Base-by-base conservation (phyloP, 2,329 filamentous ascomycete species). In the Fusarium metavorans region DNA sequence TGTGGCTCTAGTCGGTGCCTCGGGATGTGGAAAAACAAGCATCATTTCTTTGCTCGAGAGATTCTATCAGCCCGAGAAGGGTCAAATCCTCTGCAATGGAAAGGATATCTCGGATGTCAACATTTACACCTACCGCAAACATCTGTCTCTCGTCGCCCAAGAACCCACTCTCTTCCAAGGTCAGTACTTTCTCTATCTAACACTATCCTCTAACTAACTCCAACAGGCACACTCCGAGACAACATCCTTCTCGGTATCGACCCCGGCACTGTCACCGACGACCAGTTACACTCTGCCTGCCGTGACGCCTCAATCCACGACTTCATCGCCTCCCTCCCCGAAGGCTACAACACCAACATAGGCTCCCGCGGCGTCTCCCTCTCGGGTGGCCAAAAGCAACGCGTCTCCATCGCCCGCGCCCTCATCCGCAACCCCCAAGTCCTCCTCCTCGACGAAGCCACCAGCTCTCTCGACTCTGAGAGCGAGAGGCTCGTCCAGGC, bases 151-250 rank as follows among this genome's bases (percentile, higher is more conserved):
- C 0, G 93, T 95, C 0, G 90, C 92, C 3, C 93, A 95, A 81
- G 93, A 95, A 79, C 88, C 93, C 9, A 91, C 91, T 0, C 86
- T 95, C 0, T 95, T 94, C 78, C 90, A 92, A 80, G 91, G 91
- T 16, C 25, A 5, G 25, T 13, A 6, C 16, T 50, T 16, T 30
- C 14, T n/a, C 10, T 11, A 27, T 7, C 45, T n/a, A n/a, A n/a
- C 45, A 50, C 25, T n/a, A n/a, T 11, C 3, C 23, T 7, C 25
- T 7, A 6, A 13, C 25, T 50, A n/a, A 13, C 45, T 7, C 2
- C 5, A 4, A 30, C 10, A n/a, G 16, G 45, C 9, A 90, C 90
- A 0, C 87, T 95, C 23, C 87, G 89, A 20, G 92, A 95, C 67
- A 94, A 94, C 75, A 89, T 94, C 59, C 81, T 92, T 2, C 85